Evolutionary conservation across 2,329 filamentous ascomycete species (phyloP), one percentile per base, ranked within the genome.

Genomic region (Botrytis aclada): DNA sequence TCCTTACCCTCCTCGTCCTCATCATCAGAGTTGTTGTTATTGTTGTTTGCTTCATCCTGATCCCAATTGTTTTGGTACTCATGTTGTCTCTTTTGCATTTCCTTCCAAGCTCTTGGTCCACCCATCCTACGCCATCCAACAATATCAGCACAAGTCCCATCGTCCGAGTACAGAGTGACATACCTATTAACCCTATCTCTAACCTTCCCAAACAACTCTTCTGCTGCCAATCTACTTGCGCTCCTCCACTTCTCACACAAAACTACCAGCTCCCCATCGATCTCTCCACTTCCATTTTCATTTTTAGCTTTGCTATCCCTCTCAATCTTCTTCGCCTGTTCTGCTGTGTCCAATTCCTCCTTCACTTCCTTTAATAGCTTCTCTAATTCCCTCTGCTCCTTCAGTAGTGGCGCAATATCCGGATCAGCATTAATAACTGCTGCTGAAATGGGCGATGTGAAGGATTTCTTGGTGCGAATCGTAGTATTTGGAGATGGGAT

Each of bases 151-250:
- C 14, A 20, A 45, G 16, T n/a, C 25, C 25, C 25, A 22, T 18
- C 5, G 9, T n/a, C 9, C 25, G 63, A 51, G 32, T 18, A 32
- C 14, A 41, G 18, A 56, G 34, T 25, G 47, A 76, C 76, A 67
- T 74, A 81, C 76, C 86, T 83, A 77, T 88, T 84, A 51, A 92
- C 85, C 71, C 88, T 82, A 79, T 90, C 88, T 75, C 86, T 85
- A 34, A 90, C 88, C 32, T 84, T 82, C 37, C 82, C 84, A 80
- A 91, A 93, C 18, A 93, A 82, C 77, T 92, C 89, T 76, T 93
- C 91, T 1, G 91, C 91, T 10, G 89, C 90, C 67, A 85, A 82
- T 75, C 90, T 85, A 74, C 87, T 88, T 29, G 88, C 87, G 0
- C 79, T 81, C 64, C 84, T 87, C 92, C 92, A 94, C 79, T 87